Conservation (phyloP, 1,284 basidiomycete species). For the Athelia psychrophila region DNA sequence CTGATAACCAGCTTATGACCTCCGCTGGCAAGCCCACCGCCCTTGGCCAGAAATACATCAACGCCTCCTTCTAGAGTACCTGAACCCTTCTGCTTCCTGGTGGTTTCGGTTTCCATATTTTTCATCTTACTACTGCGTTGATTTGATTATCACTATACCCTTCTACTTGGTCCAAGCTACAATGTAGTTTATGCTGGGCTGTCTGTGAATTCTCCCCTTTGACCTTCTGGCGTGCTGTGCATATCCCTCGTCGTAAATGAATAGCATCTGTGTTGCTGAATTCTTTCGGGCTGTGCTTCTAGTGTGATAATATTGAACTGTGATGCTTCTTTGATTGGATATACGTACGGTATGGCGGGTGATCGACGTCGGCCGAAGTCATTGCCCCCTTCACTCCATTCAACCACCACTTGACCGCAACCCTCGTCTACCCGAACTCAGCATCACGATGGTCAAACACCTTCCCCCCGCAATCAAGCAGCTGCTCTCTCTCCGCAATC, state of each 20-base stretch:
- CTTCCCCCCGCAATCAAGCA: conserved; percentile 61
- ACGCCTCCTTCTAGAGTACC: background rate
- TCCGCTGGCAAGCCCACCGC: conserved; percentile 39
- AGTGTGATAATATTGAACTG: too few relatives aligned
- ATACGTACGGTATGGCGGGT: too few relatives aligned
- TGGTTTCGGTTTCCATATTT: conserved; percentile 1
- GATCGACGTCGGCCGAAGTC: too few relatives aligned
- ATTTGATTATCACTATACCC: conserved; percentile 16
- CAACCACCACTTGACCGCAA: too few relatives aligned
- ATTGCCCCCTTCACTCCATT: too few relatives aligned
- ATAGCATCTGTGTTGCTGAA: too few relatives aligned
- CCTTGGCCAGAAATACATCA: conserved; percentile 44
- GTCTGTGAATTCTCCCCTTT: background rate
- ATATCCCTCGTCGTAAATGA: too few relatives aligned
- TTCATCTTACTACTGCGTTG: conserved; percentile 3
- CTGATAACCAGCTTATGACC: conserved; percentile 53
- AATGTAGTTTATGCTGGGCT: conserved; percentile 2
- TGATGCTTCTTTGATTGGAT: too few relatives aligned
- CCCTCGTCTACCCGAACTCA: too few relatives aligned
- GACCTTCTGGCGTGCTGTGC: too few relatives aligned
- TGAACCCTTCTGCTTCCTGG: conserved; percentile 5
- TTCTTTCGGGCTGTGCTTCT: too few relatives aligned
- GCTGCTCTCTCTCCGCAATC: conserved; percentile 68
- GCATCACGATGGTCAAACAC: conserved; percentile 20
- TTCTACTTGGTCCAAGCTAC: conserved; percentile 11